Evolutionary conservation across 495 filamentous ascomycete genomes (phyloP).

Genomic region (Bacidia gigantensis): DNA sequence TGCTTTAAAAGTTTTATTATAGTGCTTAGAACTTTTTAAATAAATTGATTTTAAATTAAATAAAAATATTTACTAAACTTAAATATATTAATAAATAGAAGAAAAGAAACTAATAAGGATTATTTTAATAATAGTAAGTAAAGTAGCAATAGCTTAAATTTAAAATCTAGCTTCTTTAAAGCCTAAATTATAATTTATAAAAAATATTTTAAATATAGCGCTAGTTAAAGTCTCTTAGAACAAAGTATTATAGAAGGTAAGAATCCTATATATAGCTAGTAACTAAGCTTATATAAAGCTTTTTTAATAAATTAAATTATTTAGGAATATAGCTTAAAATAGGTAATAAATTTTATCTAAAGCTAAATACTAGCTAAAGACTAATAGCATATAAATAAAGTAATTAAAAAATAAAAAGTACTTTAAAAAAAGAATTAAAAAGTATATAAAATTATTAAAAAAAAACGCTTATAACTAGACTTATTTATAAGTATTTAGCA

Average conservation of each 20-base stretch:
- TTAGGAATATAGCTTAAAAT: conserved; percentile 60
- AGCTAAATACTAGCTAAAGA: conserved; percentile 60
- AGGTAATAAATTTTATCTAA: conserved; percentile 62
- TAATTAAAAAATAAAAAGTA: conserved; percentile 61
- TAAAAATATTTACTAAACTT: conserved; percentile 59
- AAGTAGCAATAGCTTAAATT: conserved; percentile 60
- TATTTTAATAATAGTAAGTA: conserved; percentile 56
- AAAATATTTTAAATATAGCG: conserved; percentile 43
- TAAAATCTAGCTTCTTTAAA: conserved; percentile 44
- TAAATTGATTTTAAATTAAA: conserved; percentile 51
- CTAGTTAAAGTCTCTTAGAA: conserved; percentile 47
- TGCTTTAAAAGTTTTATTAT: conserved; percentile 8
- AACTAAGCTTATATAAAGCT: conserved; percentile 39
- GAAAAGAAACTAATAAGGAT: conserved; percentile 63
- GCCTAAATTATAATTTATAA: conserved; percentile 54
- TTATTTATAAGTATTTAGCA: conserved; percentile 38
- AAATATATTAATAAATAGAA: conserved; percentile 65
- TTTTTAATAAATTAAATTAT: conserved; percentile 55
- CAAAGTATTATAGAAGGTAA: conserved; percentile 47
- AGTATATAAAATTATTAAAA: conserved; percentile 65
- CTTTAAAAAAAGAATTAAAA: conserved; percentile 62
- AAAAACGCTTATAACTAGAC: conserved; percentile 56
- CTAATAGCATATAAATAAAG: conserved; percentile 62
- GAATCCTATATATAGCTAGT: conserved; percentile 42
- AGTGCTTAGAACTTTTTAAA: conserved; percentile 4